Evolutionary conservation across 2,329 filamentous ascomycete genomes (phyloP).

Genomic region (Chaetomiaceae sp.): DNA sequence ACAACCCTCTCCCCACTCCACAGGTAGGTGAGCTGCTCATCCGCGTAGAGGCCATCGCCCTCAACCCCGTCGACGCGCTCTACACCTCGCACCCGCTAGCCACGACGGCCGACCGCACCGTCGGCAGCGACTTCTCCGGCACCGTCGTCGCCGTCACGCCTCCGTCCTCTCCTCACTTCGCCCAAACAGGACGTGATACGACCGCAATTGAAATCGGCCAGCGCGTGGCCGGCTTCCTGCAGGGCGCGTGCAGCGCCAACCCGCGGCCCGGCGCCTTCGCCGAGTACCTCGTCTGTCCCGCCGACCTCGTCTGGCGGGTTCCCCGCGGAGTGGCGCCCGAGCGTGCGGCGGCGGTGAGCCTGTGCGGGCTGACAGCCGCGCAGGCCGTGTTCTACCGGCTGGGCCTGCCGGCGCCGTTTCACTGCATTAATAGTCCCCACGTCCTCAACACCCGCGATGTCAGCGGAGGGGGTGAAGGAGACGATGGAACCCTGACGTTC

Average conservation of each 20-base stretch:
- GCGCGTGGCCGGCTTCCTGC: neutral
- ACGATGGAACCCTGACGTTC: neutral
- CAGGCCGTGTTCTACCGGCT: neutral
- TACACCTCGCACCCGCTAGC: neutral
- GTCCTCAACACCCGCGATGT: too few species aligned
- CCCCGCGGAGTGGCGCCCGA: neutral
- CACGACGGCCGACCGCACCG: neutral
- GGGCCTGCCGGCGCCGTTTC: neutral
- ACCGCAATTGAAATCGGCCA: neutral
- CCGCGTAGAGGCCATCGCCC: conserved; percentile 1
- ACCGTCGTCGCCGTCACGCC: neutral
- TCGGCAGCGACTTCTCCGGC: neutral
- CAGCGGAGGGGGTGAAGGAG: neutral
- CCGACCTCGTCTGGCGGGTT: neutral
- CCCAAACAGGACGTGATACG: neutral
- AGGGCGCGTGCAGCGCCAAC: neutral
- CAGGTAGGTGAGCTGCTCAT: neutral
- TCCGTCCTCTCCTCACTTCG: neutral
- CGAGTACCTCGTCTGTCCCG: neutral
- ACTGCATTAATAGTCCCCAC: too few species aligned
- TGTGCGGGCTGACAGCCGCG: neutral
- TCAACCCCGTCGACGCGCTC: conserved; percentile 5
- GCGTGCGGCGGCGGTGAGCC: neutral
- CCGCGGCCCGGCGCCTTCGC: neutral
- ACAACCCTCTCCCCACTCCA: neutral